Evolutionary conservation across 2,329 filamentous ascomycete genomes (phyloP).

Genomic region (Huntiella savannae): DNA sequence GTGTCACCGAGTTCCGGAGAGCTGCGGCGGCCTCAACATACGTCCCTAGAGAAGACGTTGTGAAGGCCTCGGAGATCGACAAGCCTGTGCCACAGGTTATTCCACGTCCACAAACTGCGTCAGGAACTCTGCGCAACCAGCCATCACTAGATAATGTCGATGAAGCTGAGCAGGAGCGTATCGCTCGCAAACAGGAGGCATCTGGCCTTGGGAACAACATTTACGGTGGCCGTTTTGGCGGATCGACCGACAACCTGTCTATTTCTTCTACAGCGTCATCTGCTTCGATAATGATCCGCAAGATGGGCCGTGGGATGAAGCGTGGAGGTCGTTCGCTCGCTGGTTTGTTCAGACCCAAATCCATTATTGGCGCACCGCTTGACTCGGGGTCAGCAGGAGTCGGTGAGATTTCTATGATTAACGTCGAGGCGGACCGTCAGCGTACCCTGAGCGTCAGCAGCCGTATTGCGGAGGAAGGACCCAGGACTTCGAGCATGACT

Average conservation of each 20-base stretch:
- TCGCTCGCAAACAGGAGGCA: constrained; percentile 82
- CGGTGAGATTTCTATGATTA: constrained; percentile 87
- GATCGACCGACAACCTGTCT: constrained; percentile 87
- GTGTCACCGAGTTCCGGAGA: constrained; percentile 72
- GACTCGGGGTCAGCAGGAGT: constrained; percentile 28
- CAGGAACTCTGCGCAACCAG: constrained; percentile 43
- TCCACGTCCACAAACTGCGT: constrained; percentile 9
- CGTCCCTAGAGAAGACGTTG: constrained; percentile 18
- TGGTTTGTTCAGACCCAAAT: constrained; percentile 88
- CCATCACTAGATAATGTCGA: constrained; percentile 43
- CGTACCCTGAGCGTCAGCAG: constrained; percentile 26
- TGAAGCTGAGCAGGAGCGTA: constrained; percentile 77
- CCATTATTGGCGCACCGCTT: constrained; percentile 58
- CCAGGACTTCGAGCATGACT: constrained; percentile 48
- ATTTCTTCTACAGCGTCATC: constrained; percentile 81
- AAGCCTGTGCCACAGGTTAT: constrained; percentile 5
- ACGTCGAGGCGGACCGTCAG: constrained; percentile 80
- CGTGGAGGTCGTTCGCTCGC: constrained; percentile 79
- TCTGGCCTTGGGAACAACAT: constrained; percentile 83
- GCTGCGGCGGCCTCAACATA: constrained; percentile 41
- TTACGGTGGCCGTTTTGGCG: constrained; percentile 73
- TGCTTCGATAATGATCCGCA: constrained; percentile 83
- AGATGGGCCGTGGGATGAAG: constrained; percentile 99
- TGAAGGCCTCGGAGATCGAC: background rate
- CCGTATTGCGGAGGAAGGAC: constrained; percentile 31